Evolutionary conservation across 176 grass and related monocot genomes (phyloP), one percentile per base, ranked within the genome.

Genomic region (Cenchrus americanus): DNA sequence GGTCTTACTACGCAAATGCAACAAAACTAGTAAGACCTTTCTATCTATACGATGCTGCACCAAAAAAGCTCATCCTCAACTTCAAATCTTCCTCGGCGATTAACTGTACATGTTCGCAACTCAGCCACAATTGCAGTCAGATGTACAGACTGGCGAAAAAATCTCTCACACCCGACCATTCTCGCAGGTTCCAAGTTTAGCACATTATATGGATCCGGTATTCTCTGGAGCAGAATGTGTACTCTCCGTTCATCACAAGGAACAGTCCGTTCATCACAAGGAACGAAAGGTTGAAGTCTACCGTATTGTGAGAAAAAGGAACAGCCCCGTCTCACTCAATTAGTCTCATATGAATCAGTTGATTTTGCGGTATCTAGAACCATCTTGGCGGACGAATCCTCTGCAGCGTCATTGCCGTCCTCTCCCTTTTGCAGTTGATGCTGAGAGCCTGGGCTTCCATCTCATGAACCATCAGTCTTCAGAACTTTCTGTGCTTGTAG

Each of bases 311-410:
- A 55, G 57, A 75, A 61, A 44, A 79, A 83, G 53, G 53, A 61
- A 15, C 6, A 72, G 66, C 48, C 61, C 86, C 86, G 88, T 88
- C 88, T 80, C 75, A 87, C 86, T 75, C 82, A 73, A 79, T 86
- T 85, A 55, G 83, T 77, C 70, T 86, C 82, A 37, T 37, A 37
- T 55, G 86, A 83, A 62, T 85, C 78, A 60, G 80, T 53, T 66
- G 68, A 53, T 49, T 76, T 75, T 71, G 68, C 52, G 47, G 78
- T 63, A 80, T 80, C 58, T 84, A 71, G 57, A 62, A 66, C 63
- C 50, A 78, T 79, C 62, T 86, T 80, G 9, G 79, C 60, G 26
- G 79, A 83, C 19, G 46, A 81, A 74, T 78, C 79, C 58, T 37
- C n/a, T 53, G 67, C 71, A 68, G 66, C 11, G 48, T 79, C 60